Evolutionary conservation across 1,284 basidiomycete genomes (phyloP).

Genomic region (Boletus smithii): DNA sequence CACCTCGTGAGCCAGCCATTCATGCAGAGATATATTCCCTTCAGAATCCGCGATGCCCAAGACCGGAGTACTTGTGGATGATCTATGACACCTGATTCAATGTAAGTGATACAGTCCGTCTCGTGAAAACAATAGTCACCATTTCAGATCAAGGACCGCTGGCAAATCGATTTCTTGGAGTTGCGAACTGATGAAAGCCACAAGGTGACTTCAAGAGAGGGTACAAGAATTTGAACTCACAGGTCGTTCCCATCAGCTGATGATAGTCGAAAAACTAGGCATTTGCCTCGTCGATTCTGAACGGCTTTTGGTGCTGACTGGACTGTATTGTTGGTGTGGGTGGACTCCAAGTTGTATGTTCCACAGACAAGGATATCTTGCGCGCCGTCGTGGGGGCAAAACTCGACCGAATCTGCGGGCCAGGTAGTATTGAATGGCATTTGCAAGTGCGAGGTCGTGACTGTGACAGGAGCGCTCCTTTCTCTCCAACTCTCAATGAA

Average conservation of each 20-base stretch:
- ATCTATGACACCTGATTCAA: constrained; percentile 53
- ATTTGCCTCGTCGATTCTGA: constrained; percentile 59
- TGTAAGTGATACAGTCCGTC: constrained; percentile 1
- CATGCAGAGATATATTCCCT: constrained; percentile 66
- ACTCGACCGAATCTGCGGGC: constrained; percentile 90
- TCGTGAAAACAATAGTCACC: constrained; percentile 46
- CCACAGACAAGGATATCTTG: constrained; percentile 79
- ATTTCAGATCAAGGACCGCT: constrained; percentile 92
- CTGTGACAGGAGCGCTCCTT: constrained; percentile 8
- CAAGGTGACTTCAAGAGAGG: background rate
- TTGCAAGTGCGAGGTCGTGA: too few relatives aligned
- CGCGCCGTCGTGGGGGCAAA: constrained; percentile 67
- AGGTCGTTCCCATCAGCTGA: constrained; percentile 1
- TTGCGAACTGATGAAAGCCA: constrained; percentile 47
- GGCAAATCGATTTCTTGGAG: constrained; percentile 71
- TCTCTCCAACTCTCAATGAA: constrained; percentile 46
- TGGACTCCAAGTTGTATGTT: constrained; percentile 70
- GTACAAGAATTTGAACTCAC: constrained; percentile 9
- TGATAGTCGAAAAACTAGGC: constrained; percentile 59
- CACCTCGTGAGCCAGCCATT: constrained; percentile 54
- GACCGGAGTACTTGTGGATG: constrained; percentile 40
- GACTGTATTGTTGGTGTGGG: background rate
- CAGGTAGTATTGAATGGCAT: constrained; percentile 74
- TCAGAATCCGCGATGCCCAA: constrained; percentile 82
- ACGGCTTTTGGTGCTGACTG: constrained; percentile 5